Evolutionary conservation across 805 yeast species (phyloP), one percentile per base, ranked within the genome.

Genomic region (Candida fluviatilis): DNA sequence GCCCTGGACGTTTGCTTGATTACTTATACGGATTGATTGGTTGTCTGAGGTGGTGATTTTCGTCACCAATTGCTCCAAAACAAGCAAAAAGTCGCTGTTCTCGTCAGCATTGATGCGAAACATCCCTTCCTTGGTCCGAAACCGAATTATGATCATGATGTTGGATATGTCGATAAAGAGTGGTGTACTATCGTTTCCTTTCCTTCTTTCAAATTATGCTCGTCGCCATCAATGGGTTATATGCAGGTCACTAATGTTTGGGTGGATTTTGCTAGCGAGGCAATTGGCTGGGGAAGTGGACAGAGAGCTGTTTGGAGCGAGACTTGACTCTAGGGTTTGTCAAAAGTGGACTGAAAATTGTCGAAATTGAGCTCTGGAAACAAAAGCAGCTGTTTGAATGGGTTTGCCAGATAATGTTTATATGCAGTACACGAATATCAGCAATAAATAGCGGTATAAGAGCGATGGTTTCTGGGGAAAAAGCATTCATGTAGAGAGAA

Each of bases 91-190:
- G 6, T 64, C 63, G 15, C 67, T 69, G 1, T 49, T 34, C 3
- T 66, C 60, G 18, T 76, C 77, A 19, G 75, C 77, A 18, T 64
- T 56, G 25, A 85, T 73, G 38, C 98, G 74, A 55, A 77, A 78
- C 75, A 80, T 82, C 6, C 98, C 98, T 48, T 85, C 84, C 52
- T 78, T 86, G 19, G 93, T 71, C 53, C 96, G 75, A 61, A 93
- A 87, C 52, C 99, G 64, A 48, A 90, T 54, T 39, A 65, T 60
- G 61, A 58, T 47, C 35, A 31, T 31, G 18, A 40, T 38, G 37
- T 21, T 21, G 6, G 24, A 21, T 21, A 10, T 6, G 24, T 6
- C 6, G 24, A 21, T n/a, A n/a, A n/a, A 31, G n/a, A 11, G 7
- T 23, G 25, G 11, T 23, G 10, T 23, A 23, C n/a, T 12, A 27